Base-by-base conservation (phyloP, 495 filamentous ascomycete species). In the Podospora sp. region DNA sequence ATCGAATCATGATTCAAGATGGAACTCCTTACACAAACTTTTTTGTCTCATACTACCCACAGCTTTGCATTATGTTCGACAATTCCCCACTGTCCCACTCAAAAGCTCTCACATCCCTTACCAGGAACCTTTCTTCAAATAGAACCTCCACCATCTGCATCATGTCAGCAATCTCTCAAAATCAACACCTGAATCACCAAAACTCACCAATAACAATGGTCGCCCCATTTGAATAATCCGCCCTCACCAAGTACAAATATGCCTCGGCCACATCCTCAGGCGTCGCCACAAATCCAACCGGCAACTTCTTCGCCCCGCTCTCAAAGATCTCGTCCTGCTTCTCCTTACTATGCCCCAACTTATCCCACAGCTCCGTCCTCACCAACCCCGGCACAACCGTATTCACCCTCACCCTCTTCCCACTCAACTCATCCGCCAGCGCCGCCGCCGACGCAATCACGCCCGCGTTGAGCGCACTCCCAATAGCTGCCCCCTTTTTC, bases 181-280 rank as follows among this genome's bases (percentile, higher is more conserved):
- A n/a, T 50, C 36, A 3, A 24, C 36, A 1, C 21, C n/a, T 25
- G n/a, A 5, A 16, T 22, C 1, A 2, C n/a, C 12, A 50, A 24
- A 8, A 63, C 74, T 69, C 40, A 77, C 72, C 76, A 67, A 78
- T 81, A 49, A 76, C 69, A 40, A 86, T 69, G 24, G 73, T 68
- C 1, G 73, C 76, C 21, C 86, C 87, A 21, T 83, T 87, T 4
- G 78, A 77, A 76, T 83, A 84, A 62, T 76, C 68, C 73, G 88
- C 86, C 66, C 80, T 79, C 79, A 87, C 85, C 0, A 79, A 70
- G 72, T 83, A 87, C 57, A 87, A 58, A 80, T 88, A 89, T 12
- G 82, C 79, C 77, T 89, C 85, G 0, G 85, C 86, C 16, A 83
- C 74, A 74, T 89, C 82, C 55, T 83, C 82, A 9, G 84, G 80